These are phyloP conservation scores for Thymus quinquecostatus DNA, from an alignment of 257 asterid genomes.

Conservation along the genomic window DNA sequence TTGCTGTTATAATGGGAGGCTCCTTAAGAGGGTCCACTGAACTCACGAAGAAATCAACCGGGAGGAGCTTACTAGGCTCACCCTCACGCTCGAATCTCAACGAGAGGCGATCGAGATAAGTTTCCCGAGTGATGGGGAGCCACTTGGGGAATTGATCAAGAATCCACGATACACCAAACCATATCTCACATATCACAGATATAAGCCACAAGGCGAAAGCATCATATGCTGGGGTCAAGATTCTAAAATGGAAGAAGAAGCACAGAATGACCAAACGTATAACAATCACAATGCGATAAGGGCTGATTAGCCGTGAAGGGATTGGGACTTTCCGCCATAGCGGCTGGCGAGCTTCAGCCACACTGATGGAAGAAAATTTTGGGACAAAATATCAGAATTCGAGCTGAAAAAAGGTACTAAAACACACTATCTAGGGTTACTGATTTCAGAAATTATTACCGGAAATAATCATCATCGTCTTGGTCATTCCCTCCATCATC, in stretches of 20 bases:
- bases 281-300: conserved; percentile 73
- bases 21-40: conserved; percentile 82
- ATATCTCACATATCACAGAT: conserved; percentile 39
- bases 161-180: conserved; percentile 38
- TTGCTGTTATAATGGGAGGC: conserved; percentile 82
- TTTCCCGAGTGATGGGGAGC: conserved; percentile 33
- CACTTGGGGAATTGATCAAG: conserved; percentile 40
- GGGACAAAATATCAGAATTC: not conserved
- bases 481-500: conserved; percentile 50
- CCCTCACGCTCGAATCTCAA: conserved; percentile 38
- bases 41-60: conserved; percentile 76
- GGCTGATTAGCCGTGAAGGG: conserved; percentile 71
- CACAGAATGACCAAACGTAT: conserved; percentile 39
- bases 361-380: conserved; percentile 42
- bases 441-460: conserved; percentile 37
- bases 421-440: too few relatives aligned
- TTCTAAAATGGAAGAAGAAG: conserved; percentile 38
- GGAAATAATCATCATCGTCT: conserved; percentile 55
- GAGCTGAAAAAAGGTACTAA: not conserved
- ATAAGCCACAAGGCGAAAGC: conserved; percentile 35
- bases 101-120: conserved; percentile 36
- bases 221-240: conserved; percentile 34
- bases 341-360: conserved; percentile 86
- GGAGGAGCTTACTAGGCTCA: conserved; percentile 36
- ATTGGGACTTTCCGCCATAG: conserved; percentile 80